Conservation (phyloP, 116 monocot species). For the Zostera marina region DNA sequence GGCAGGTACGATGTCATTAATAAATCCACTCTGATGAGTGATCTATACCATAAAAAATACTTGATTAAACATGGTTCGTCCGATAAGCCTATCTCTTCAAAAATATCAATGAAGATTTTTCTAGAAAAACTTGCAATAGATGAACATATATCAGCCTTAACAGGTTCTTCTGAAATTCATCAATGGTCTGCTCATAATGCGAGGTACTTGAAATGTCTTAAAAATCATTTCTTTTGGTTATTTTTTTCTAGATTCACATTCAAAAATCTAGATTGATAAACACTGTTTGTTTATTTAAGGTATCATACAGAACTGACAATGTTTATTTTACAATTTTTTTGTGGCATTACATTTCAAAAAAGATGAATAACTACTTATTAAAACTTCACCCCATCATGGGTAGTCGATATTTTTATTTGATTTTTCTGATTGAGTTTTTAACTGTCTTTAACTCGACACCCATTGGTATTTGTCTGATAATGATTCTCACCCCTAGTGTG, state of each 20-base stretch:
- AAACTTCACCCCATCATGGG: too few relatives aligned
- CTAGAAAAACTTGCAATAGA: constrained; percentile 38
- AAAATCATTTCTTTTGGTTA: not conserved
- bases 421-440: too few relatives aligned
- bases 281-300: too few relatives aligned
- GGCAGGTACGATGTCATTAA: constrained; percentile 19
- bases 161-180: constrained; percentile 24
- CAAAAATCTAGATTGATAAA: not conserved
- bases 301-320: too few relatives aligned
- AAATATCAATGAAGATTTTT: constrained; percentile 18
- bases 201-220: constrained; percentile 15
- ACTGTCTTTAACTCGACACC: too few relatives aligned
- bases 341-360: too few relatives aligned
- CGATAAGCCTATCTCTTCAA: not conserved
- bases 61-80: constrained; percentile 5
- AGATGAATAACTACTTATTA: too few relatives aligned
- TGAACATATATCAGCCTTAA: constrained; percentile 30
- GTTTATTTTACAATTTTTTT: too few relatives aligned
- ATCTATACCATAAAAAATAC: constrained; percentile 32
- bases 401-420: too few relatives aligned
- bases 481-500: too few relatives aligned
- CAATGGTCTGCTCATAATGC: constrained; percentile 44
- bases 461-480: too few relatives aligned
- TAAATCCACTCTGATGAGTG: constrained; percentile 37
- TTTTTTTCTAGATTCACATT: not conserved